These are phyloP conservation scores for Phaffomyces antillensis DNA, from an alignment of 805 yeast species.

Conservation along the genomic window DNA sequence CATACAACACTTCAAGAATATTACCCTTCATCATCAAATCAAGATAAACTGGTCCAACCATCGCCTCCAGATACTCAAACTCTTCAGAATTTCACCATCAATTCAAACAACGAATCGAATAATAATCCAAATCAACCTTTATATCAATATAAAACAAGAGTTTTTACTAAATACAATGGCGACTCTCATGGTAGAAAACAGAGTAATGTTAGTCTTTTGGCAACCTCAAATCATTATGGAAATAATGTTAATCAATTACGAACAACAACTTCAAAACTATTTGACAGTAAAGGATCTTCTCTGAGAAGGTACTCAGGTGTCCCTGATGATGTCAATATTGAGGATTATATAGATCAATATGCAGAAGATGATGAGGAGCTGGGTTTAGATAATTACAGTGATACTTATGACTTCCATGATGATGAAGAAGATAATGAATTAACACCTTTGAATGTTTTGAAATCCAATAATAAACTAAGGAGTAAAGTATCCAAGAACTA, in stretches of 20 bases:
- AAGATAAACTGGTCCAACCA: background rate
- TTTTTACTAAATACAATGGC: slow-evolving; percentile 19
- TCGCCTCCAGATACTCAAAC: background rate
- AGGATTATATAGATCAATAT: slow-evolving; percentile 36
- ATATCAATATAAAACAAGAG: slow-evolving; percentile 7
- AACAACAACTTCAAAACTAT: slow-evolving; percentile 66
- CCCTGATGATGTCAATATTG: slow-evolving; percentile 48
- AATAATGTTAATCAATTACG: slow-evolving; percentile 31
- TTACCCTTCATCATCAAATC: too few species aligned
- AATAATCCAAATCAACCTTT: background rate
- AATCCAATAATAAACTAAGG: slow-evolving; percentile 17
- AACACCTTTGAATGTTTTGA: slow-evolving; percentile 19
- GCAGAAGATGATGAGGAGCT: slow-evolving; percentile 31
- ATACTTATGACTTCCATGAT: slow-evolving; percentile 20
- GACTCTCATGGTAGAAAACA: slow-evolving; percentile 10
- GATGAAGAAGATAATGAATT: slow-evolving; percentile 22
- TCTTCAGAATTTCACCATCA: background rate
- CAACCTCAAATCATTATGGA: background rate
- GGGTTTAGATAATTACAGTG: slow-evolving; percentile 26
- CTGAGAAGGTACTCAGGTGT: slow-evolving; percentile 68
- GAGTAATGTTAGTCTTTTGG: slow-evolving; percentile 9
- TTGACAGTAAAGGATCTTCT: slow-evolving; percentile 66
- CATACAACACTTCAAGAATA: background rate
- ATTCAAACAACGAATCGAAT: background rate
- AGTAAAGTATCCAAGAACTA: slow-evolving; percentile 13